Evolutionary conservation across 768 basidiomycete genomes (phyloP), one percentile per base, ranked within the genome.

Genomic region (Royoungia palumana): DNA sequence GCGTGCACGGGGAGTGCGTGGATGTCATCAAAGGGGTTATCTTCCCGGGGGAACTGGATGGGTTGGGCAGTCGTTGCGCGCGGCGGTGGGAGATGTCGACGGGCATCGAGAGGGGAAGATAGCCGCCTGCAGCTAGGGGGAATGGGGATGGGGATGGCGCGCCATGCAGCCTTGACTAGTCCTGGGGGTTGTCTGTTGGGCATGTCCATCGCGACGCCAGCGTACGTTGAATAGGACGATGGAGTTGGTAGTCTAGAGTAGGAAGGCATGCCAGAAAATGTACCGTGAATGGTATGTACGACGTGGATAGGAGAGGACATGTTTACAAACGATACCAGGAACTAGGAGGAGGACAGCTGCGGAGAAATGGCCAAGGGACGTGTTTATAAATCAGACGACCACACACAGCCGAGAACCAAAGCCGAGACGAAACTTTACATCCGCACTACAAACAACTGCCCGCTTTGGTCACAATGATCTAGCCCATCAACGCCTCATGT

Each of bases 261-360:
- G 6, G 66, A 48, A 20, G 61, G 50, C 16, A 68, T 52, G 39
- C 65, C 65, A 28, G 65, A 62, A 41, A 66, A 66, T 2, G 66
- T 57, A 19, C 65, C 64, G 32, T 66, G 65, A 42, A 66, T 66
- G 48, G 65, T 62, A 37, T 68, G 67, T 32, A 67, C 57, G 25
- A 56, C 53, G 51, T 61, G 65, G 34, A 60, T 10, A 34, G 67
- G 53, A 14, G 54, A 9, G 39, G 67, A 62, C 65, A 67, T 67
- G 49, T 32, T 36, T 34, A 56, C 51, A 46, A 30, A 14, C 30
- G 61, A 53, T 42, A 54, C 40, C 49, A 40, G 36, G 35, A 17
- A 52, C 46, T 41, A 56, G 41, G 16, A 35, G 24, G 41, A 53
- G 36, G 47, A 56, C 36, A 21, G 41, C 44, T 54, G 51, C n/a